Base-by-base conservation (phyloP, 2,329 filamentous ascomycete species). In the Polychaeton citri region DNA sequence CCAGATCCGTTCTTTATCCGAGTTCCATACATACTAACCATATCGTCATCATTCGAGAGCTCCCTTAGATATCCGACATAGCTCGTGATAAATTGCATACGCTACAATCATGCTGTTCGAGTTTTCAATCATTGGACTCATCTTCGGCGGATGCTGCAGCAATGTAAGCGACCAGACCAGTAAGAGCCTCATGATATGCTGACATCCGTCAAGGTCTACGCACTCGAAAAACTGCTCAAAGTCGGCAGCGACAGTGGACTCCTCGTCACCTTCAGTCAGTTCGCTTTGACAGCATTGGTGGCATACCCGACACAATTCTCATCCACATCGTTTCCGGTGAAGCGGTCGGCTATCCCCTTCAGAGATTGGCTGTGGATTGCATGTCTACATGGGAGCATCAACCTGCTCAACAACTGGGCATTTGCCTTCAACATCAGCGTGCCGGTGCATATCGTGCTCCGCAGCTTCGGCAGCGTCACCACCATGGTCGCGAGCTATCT, bases 381-480 rank as follows among this genome's bases (percentile, higher is more conserved):
- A 30, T 65, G 81, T 3, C 73, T 95, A 48, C 96, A 96, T 62
- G 90, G 93, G 57, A 73, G 74, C 43, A 90, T 98, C 61, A 98
- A 96, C 51, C 76, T 96, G 39, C 64, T 98, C 53, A 98, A 98
- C 63, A 98, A 98, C 52, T 88, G 88, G 67, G 90, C 88, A 5
- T 98, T 98, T 59, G 87, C 85, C 43, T 98, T 95, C 63, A 79
- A 86, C 49, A 96, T 98, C 38, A 94, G 86, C 5, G 85, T 98
- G 0, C 90, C 90, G 1, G 77, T 98, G 33, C 90, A 98, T 55
- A 98, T 98, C 50, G 96, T 98, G 46, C 68, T 98, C 19, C 76
- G 90, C 36, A 95, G 87, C 33, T 93, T 88, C 34, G 90, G 90
- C 12, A 94, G 87, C 50, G 92, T 96, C 43, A 92, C 87, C 4